These are phyloP conservation scores for Ogataea methylovora DNA, from an alignment of 805 yeast genomes.

Conservation along the genomic window DNA sequence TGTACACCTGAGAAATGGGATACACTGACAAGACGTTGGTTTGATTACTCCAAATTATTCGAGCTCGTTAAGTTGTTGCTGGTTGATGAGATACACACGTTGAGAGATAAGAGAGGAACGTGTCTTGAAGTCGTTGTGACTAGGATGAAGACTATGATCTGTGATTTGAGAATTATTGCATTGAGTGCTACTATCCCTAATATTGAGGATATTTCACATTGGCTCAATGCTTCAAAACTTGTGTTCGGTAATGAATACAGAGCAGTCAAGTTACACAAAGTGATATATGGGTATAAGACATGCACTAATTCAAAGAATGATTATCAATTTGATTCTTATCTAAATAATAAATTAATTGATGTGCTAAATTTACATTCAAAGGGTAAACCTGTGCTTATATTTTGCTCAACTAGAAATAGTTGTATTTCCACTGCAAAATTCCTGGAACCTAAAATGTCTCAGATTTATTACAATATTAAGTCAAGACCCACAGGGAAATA, in stretches of 20 bases:
- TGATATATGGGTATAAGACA: constrained; percentile 36
- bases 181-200: constrained; percentile 50
- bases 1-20: constrained; percentile 64
- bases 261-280: constrained; percentile 33
- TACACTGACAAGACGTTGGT: constrained; percentile 43
- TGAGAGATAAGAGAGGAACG: constrained; percentile 40
- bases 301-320: constrained; percentile 29
- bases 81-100: constrained; percentile 40
- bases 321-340: constrained; percentile 38
- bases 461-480: background rate
- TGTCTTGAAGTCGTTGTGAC: constrained; percentile 40
- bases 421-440: constrained; percentile 38
- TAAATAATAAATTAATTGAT: constrained; percentile 34
- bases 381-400: constrained; percentile 38
- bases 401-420: constrained; percentile 47
- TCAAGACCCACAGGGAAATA: too few relatives aligned
- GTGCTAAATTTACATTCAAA: constrained; percentile 31
- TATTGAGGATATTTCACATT: constrained; percentile 36
- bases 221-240: constrained; percentile 35
- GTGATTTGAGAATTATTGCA: constrained; percentile 33
- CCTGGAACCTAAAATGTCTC: constrained; percentile 17
- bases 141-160: constrained; percentile 35
- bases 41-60: constrained; percentile 31
- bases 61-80: constrained; percentile 37
- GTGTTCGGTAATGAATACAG: constrained; percentile 41